Percentiles rank a stretch among this genome's conserved stretches.
phyloP scores from a whole-genome alignment of 177 flowering plant species.

The Vitis hybrid region DNA sequence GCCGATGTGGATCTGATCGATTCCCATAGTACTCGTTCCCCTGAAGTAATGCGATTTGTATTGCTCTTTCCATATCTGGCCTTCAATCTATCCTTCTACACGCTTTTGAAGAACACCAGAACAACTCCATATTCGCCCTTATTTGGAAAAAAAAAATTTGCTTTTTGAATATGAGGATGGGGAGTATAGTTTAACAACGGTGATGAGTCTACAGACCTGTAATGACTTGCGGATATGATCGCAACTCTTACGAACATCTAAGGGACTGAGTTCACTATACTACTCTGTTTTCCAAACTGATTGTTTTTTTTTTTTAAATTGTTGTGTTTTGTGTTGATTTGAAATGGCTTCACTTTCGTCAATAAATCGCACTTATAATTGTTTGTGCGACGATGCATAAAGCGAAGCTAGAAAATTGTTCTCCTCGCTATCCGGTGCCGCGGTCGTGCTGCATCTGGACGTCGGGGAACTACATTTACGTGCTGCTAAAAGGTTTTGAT shows the following conservation, averaged over 20 bases:
- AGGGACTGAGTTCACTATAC: slow-evolving; percentile 46
- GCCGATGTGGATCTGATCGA: too few relatives aligned
- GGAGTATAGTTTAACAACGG: slow-evolving; percentile 7
- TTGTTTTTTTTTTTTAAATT: neutral
- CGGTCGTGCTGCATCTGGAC: slow-evolving; percentile 30
- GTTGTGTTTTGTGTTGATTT: neutral
- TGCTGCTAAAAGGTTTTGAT: too few relatives aligned
- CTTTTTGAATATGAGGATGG: too few relatives aligned
- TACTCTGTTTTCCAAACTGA: neutral
- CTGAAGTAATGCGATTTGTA: too few relatives aligned
- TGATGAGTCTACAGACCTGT: slow-evolving; percentile 70
- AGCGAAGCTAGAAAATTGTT: slow-evolving; percentile 27
- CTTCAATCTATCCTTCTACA: too few relatives aligned
- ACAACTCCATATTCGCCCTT: too few relatives aligned
- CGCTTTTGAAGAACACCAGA: too few relatives aligned
- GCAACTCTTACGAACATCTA: slow-evolving; percentile 54
- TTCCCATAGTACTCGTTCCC: too few relatives aligned
- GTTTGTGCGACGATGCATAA: neutral
- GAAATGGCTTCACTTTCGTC: too few relatives aligned
- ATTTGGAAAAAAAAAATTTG: too few relatives aligned
- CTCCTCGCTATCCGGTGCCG: slow-evolving; percentile 47
- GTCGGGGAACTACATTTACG: slow-evolving; percentile 36
- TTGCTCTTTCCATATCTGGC: too few relatives aligned
- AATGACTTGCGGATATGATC: slow-evolving; percentile 62
- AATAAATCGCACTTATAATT: neutral